Conservation (phyloP, 1,284 basidiomycete genomes). For the Puccinia horiana region DNA sequence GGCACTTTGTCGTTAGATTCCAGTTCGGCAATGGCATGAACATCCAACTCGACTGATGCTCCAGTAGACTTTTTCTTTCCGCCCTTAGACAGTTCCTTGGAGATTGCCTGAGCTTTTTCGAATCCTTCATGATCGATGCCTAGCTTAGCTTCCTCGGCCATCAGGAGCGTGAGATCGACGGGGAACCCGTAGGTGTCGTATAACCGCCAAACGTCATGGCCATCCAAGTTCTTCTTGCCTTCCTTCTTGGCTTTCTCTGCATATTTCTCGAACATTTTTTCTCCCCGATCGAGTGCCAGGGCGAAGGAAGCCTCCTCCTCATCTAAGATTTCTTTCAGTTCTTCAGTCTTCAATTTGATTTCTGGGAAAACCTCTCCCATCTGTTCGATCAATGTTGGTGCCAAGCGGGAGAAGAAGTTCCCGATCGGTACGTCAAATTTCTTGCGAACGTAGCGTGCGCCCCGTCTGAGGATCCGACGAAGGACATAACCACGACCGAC, state of each 20-base stretch:
- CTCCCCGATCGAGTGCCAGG: slow-evolving; percentile 90
- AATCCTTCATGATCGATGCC: slow-evolving; percentile 85
- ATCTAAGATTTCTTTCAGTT: slow-evolving; percentile 91
- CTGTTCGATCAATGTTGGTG: slow-evolving; percentile 83
- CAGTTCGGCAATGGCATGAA: slow-evolving; percentile 86
- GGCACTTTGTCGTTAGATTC: slow-evolving; percentile 79
- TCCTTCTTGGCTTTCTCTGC: slow-evolving; percentile 70
- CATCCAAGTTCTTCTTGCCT: slow-evolving; percentile 72
- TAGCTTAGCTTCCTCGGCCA: slow-evolving; percentile 92
- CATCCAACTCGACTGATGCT: slow-evolving; percentile 81
- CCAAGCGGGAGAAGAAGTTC: slow-evolving; percentile 87
- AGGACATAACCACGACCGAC: slow-evolving; percentile 48
- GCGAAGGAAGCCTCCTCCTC: slow-evolving; percentile 98
- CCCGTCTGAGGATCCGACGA: slow-evolving; percentile 40
- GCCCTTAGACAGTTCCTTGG: slow-evolving; percentile 85
- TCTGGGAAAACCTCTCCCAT: slow-evolving; percentile 93
- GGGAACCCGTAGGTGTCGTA: slow-evolving; percentile 99
- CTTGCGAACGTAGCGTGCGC: slow-evolving; percentile 86
- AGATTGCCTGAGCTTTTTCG: slow-evolving; percentile 80
- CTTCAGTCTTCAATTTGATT: slow-evolving; percentile 76
- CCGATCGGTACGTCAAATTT: slow-evolving; percentile 94
- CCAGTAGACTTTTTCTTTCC: slow-evolving; percentile 68
- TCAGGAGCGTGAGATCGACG: slow-evolving; percentile 90
- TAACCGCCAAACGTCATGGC: slow-evolving; percentile 92
- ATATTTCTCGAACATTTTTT: slow-evolving; percentile 93